Percentiles rank a stretch among this genome's conserved stretches.
Conservation (phyloP, 441 rosid species). For the Sinapis alba region DNA sequence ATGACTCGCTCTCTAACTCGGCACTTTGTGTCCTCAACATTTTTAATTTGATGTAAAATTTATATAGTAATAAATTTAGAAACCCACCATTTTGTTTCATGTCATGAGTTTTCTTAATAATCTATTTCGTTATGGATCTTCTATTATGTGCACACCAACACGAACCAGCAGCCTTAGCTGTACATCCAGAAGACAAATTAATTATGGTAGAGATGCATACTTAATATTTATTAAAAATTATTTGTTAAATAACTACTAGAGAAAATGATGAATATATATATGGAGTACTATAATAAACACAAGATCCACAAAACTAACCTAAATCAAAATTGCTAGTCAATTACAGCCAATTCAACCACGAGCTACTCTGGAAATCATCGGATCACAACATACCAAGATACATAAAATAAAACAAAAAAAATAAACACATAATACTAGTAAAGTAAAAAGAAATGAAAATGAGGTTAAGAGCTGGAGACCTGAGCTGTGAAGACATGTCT, state of each 20-base stretch:
- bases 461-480: conserved; percentile 4
- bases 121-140: conserved; percentile 12
- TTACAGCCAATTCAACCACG: neutral
- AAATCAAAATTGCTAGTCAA: too few species aligned
- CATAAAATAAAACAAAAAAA: neutral
- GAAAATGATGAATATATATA: neutral
- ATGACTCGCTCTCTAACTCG: conserved; percentile 37
- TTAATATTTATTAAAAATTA: neutral
- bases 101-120: conserved; percentile 3
- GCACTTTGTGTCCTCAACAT: conserved; percentile 34
- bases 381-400: neutral
- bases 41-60: conserved; percentile 16
- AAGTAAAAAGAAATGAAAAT: neutral
- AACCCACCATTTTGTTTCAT: conserved; percentile 34
- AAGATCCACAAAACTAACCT: neutral
- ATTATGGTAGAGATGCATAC: conserved; percentile 12
- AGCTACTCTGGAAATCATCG: neutral
- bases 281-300: neutral
- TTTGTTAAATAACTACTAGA: neutral
- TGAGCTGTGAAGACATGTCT: conserved; percentile 29
- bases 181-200: conserved; percentile 4
- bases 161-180: conserved; percentile 37
- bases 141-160: conserved; percentile 7
- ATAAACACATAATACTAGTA: neutral
- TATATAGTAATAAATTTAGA: neutral